phyloP scores from a whole-genome alignment of 169 alveolate genomes.

The Eimeria falciformis region DNA sequence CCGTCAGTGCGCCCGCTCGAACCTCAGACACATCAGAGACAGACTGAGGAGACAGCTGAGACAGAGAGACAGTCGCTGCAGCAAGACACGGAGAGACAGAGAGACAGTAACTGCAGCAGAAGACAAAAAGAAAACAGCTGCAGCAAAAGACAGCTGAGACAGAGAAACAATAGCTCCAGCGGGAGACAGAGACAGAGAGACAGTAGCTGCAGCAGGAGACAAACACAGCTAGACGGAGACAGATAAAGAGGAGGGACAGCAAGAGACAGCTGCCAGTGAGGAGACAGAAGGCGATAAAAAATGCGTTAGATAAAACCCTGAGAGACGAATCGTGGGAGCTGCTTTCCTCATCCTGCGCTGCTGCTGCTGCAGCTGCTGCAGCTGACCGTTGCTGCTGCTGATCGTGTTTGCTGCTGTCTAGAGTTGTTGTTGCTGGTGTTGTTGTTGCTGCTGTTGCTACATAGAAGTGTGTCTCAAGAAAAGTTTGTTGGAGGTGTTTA shows the following conservation, averaged over 20 bases:
- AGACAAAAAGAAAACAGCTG: too few relatives aligned
- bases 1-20: too few relatives aligned
- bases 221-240: neutral
- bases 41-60: too few relatives aligned
- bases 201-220: neutral
- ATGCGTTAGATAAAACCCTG: too few relatives aligned
- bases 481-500: too few relatives aligned
- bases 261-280: neutral
- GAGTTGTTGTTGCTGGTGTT: neutral
- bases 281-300: constrained; percentile 17
- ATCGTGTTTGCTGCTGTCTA: neutral
- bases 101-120: neutral
- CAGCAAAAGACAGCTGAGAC: too few relatives aligned
- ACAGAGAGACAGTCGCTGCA: neutral
- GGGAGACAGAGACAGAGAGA: neutral
- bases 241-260: neutral
- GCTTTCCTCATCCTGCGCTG: neutral
- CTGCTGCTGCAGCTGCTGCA: constrained; percentile 7
- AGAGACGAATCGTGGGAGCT: neutral
- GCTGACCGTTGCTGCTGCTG: neutral
- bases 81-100: neutral
- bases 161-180: too few relatives aligned
- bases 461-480: too few relatives aligned
- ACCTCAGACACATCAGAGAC: too few relatives aligned
- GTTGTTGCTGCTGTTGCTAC: constrained; percentile 2